Evolutionary conservation across 257 asterid species (phyloP), one percentile per base, ranked within the genome.

Genomic region (Capsicum baccatum): DNA sequence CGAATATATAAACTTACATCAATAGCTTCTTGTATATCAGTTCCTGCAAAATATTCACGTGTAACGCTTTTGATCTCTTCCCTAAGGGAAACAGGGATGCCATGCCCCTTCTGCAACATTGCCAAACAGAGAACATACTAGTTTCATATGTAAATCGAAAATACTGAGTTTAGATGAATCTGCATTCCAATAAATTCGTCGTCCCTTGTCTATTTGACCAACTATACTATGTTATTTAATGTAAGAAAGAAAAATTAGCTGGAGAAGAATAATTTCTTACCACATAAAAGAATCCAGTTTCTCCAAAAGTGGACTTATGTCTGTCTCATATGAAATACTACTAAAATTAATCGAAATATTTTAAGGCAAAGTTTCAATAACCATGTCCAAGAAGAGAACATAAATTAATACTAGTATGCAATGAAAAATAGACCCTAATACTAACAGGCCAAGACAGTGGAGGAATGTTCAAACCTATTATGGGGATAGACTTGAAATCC

Each of bases 281-380:
- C 93, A 92, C 95, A 78, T 95, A 93, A 84, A 95, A 93, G 87
- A 94, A 92, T 60, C 98, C 98, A 82, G 95, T 95, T 91, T 96
- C 84, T 90, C 95, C 83, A 93, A 86, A 63, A 94, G 87, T 37
- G 91, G 87, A 83, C 95, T 85, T 79, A 96, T 84, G 90, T 96
- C 98, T 96, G 90, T 44, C 6, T 52, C 21, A 82, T 15, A 76
- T 37, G 33, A 39, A 10, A 62, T 44, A 44, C 48, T 44, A 4
- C 48, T 44, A 44, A 44, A 44, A 44, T 44, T 44, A 44, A 44
- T 44, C 6, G 48, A 6, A 37, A 39, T 10, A 39, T 14, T 79
- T 54, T 2, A 44, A 26, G 15, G 6, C 83, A 79, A 11, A 33
- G 54, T 57, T 79, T 14, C 3, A 50, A 44, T 44, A 9, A 12